Percentiles rank a stretch among this genome's conserved stretches.
Evolutionary conservation across 2,329 filamentous ascomycete genomes (phyloP).

Genomic region (Cadophora sp.): DNA sequence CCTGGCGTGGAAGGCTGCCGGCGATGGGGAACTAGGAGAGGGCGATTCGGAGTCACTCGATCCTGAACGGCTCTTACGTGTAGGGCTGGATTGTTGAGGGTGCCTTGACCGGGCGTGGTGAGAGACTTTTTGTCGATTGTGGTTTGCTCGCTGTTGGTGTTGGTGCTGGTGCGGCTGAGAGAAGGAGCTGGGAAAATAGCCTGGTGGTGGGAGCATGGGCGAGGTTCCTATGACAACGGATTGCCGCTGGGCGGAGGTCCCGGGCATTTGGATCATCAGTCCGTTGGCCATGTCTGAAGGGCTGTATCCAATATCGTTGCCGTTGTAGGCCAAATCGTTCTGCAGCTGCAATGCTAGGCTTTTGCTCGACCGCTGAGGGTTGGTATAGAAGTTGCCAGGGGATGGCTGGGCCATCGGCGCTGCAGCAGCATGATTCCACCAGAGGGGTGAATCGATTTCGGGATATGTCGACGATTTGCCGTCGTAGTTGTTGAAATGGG

Average conservation of each 20-base stretch:
- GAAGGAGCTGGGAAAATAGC: constrained; percentile 28
- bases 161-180: constrained; percentile 18
- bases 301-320: constrained; percentile 32
- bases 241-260: constrained; percentile 31
- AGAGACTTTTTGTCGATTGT: constrained; percentile 10
- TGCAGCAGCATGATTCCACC: constrained; percentile 43
- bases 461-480: constrained; percentile 25
- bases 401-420: constrained; percentile 40
- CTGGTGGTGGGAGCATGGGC: constrained; percentile 31
- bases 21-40: background rate
- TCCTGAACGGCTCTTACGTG: constrained; percentile 23
- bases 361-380: constrained; percentile 40
- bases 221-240: constrained; percentile 36
- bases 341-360: constrained; percentile 42
- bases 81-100: constrained; percentile 20
- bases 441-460: constrained; percentile 37
- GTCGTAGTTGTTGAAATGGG: constrained; percentile 29
- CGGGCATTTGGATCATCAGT: constrained; percentile 44
- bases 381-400: constrained; percentile 37
- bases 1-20: constrained; percentile 35
- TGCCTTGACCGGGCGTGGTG: constrained; percentile 31
- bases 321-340: constrained; percentile 38
- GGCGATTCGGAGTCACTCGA: constrained; percentile 32
- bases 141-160: constrained; percentile 20
- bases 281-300: constrained; percentile 34